Evolutionary conservation across 129 eudicot species (phyloP), one percentile per base, ranked within the genome.

Genomic region (Artemisia argyi): DNA sequence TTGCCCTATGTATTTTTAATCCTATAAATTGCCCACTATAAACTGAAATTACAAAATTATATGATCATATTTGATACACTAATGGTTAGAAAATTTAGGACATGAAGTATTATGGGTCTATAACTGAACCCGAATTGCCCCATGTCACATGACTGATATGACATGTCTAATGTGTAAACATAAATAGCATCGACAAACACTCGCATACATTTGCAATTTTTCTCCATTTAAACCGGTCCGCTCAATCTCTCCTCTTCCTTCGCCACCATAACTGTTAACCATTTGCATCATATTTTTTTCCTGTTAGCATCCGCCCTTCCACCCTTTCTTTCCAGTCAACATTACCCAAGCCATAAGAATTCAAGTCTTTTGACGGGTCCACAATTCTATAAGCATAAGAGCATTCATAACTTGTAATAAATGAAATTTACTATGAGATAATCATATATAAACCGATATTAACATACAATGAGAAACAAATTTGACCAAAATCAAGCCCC

Each of bases 181-280:
- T 3, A 79, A 53, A 56, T 51, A 19, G 8, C 47, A 77, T n/a
- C 48, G 46, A 15, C 69, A 74, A 75, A 67, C 69, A 81, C 90
- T 61, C 66, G 80, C 87, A 61, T 76, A 91, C 96, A 88, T 82
- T 80, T 84, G 97, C 57, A 91, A 71, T 79, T 91, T 96, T 83
- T 84, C 96, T 56, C 89, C 92, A 70, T 91, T 91, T 4, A 96
- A 88, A 46, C 96, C 97, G 0, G 89, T 84, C 30, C 93, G 89
- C 66, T 88, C 96, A 50, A 84, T 88, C 69, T 86, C 96, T 50
- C 97, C 91, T 81, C 85, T 91, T 61, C 94, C 96, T 73, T 92
- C 94, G 73, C 80, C 28, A 53, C 82, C 80, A 44, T 80, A 80
- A 78, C 85, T 79, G 83, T 75, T 80, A 7, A 56, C 73, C 86